Evolutionary conservation across 2,329 filamentous ascomycete species (phyloP), one percentile per base, ranked within the genome.

Genomic region (Colletotrichum filicis): DNA sequence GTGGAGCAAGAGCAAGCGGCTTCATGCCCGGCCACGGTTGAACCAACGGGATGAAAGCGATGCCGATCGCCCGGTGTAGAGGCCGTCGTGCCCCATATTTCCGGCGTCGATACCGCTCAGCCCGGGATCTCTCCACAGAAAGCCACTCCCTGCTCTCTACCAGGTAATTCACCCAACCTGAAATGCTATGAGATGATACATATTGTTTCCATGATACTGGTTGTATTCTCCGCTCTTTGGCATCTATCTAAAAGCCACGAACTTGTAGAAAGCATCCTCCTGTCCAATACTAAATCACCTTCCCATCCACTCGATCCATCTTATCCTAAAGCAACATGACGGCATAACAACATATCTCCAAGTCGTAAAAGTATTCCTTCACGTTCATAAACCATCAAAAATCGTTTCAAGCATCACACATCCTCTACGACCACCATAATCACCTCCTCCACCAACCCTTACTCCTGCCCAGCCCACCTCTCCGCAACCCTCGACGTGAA

Each of bases 401-500:
- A 49, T 72, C 64, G 9, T 30, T 37, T 46, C 9, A 49, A n/a
- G 7, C 58, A 14, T 63, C 4, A 28, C 11, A 42, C 24, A 24
- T 24, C 24, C 24, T 24, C 24, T 24, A 24, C 24, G 24, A 24
- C 24, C 24, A 24, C 24, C 24, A 24, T 24, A 24, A 24, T 24
- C 24, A 24, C 24, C 24, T 24, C 24, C 24, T 24, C 24, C 24
- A 24, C 14, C 16, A 42, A 19, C 53, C 35, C 46, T 24, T n/a
- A 52, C 11, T 68, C 69, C 19, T 70, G 60, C 1, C 66, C 60
- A 52, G 14, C 60, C 70, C 71, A 73, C 49, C 61, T 53, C 49
- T 73, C 71, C 2, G 71, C 71, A 56, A 73, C 60, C 14, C 71
- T 46, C 9, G 71, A 73, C 7, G 71, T 73, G 16, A 73, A 22